Evolutionary conservation across 306 rosid species (phyloP).

Genomic region (Dalbergia cochinchinensis): DNA sequence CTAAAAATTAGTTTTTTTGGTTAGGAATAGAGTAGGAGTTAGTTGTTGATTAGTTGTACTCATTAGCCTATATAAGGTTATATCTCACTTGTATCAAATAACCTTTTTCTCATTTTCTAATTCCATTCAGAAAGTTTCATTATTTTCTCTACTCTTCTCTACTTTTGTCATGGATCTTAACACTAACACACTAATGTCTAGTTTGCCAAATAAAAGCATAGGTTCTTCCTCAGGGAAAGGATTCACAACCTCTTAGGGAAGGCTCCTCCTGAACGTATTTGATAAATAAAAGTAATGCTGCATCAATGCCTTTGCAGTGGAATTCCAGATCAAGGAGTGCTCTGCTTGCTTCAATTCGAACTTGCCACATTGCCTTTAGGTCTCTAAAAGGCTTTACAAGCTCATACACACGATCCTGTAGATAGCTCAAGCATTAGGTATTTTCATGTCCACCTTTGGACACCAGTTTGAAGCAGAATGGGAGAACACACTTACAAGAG

Average conservation of each 20-base stretch:
- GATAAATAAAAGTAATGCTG: constrained; percentile 72
- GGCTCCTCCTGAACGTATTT: constrained; percentile 82
- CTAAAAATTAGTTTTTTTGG: too few species aligned
- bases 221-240: constrained; percentile 28
- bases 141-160: too few species aligned
- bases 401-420: constrained; percentile 84
- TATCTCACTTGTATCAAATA: too few species aligned
- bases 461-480: constrained; percentile 27
- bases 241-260: constrained; percentile 78
- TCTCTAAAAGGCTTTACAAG: constrained; percentile 82
- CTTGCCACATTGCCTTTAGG: constrained; percentile 76
- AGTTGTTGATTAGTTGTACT: too few species aligned
- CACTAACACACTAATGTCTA: constrained; percentile 17
- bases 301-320: constrained; percentile 82
- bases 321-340: constrained; percentile 95
- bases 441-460: constrained; percentile 40
- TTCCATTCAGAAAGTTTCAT: too few species aligned
- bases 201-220: constrained; percentile 1
- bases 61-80: too few species aligned
- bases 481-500: constrained; percentile 70
- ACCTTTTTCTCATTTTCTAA: too few species aligned
- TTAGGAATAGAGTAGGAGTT: too few species aligned
- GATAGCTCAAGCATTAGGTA: constrained; percentile 43
- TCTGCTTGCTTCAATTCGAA: constrained; percentile 88
- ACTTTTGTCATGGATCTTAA: too few species aligned